phyloP scores from a whole-genome alignment of 2,329 filamentous ascomycete species.

The Aspergillus sp. region DNA sequence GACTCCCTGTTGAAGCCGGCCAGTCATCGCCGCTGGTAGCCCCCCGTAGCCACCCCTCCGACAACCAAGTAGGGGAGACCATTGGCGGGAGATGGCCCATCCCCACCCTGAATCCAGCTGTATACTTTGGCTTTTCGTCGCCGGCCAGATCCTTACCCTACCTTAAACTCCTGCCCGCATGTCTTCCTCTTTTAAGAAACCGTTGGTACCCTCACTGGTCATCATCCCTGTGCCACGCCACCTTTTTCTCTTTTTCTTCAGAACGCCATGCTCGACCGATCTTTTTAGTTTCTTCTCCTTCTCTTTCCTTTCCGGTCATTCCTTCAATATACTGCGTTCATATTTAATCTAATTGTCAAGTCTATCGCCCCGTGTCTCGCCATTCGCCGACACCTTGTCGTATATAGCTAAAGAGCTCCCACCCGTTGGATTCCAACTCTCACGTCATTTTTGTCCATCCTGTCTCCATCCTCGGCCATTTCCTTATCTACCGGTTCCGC shows the following conservation, averaged over 20 bases:
- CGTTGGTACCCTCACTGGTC: background rate
- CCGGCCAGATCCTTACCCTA: background rate
- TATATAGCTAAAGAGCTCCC: background rate
- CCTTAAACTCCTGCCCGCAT: background rate
- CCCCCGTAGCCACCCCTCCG: no score
- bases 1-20: constrained; percentile 11
- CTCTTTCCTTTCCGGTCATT: background rate
- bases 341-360: no score
- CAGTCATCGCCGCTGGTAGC: constrained; percentile 8
- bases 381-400: background rate
- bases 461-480: background rate
- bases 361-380: no score
- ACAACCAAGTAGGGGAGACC: background rate
- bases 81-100: constrained; percentile 9
- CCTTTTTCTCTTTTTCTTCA: background rate
- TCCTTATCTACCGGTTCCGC: background rate
- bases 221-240: background rate
- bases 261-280: background rate
- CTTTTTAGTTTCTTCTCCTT: background rate
- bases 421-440: background rate
- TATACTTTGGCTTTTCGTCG: background rate
- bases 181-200: background rate
- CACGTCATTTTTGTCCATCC: background rate
- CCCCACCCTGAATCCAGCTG: no score
- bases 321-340: background rate